phyloP scores from a whole-genome alignment of 768 basidiomycete genomes.

The Suillus sp. region DNA sequence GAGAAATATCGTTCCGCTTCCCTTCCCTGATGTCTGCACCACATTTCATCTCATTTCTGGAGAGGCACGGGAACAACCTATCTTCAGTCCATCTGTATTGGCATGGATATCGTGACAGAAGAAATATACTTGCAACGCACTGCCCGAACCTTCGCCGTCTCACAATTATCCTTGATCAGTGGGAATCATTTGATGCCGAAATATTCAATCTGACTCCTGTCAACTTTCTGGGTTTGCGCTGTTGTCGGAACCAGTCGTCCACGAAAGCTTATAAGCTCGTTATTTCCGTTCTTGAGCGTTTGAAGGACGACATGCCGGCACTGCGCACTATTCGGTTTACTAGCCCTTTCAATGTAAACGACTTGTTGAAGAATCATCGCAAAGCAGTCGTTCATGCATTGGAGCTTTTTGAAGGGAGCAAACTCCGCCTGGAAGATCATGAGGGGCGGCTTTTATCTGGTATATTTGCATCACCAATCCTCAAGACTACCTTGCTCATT shows the following conservation, averaged over 20 bases:
- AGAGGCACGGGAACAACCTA: constrained; percentile 23
- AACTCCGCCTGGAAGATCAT: constrained; percentile 28
- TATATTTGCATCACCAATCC: constrained; percentile 4
- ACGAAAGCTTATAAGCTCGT: not conserved
- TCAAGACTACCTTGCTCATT: not conserved
- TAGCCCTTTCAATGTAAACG: constrained; percentile 18
- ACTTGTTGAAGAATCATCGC: constrained; percentile 22
- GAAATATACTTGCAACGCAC: not conserved
- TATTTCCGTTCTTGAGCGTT: constrained; percentile 17
- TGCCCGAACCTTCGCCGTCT: constrained; percentile 26
- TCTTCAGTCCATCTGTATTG: not conserved
- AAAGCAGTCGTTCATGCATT: constrained; percentile 18
- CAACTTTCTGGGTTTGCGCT: constrained; percentile 21
- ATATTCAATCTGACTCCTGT: constrained; percentile 17
- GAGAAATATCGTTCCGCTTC: not conserved
- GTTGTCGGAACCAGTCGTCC: not conserved
- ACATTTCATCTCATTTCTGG: not conserved
- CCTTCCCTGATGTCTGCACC: not conserved
- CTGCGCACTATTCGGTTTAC: constrained; percentile 26
- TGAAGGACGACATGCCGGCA: constrained; percentile 20
- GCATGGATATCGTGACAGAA: too few species aligned
- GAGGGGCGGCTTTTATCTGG: constrained; percentile 26
- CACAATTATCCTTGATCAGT: constrained; percentile 15
- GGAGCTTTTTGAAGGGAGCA: not conserved
- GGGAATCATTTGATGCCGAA: not conserved